phyloP scores from a whole-genome alignment of 140 eudicot species.

The Cichorium intybus region DNA sequence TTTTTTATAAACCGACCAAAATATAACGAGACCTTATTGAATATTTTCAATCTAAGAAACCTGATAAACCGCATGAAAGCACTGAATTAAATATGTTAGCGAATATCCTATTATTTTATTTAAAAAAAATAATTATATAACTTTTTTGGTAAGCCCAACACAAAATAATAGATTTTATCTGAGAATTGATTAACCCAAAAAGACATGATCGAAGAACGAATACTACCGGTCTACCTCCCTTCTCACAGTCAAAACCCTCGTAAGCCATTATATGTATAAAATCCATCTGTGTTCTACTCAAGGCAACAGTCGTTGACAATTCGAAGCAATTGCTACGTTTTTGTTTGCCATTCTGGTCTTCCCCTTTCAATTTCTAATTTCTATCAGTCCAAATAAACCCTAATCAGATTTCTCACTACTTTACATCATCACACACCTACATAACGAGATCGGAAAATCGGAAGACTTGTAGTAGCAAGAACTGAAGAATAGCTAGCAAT shows the following conservation, averaged over 20 bases:
- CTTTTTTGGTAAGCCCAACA: no score
- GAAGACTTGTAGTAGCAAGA: not conserved
- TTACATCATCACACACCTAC: not conserved
- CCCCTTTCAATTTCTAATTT: not conserved
- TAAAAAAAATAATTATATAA: no score
- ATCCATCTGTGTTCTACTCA: not conserved
- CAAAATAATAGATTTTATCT: no score
- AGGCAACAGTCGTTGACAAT: not conserved
- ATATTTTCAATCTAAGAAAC: no score
- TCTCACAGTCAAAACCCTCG: not conserved
- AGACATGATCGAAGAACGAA: no score
- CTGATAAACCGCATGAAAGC: no score
- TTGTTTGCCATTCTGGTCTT: not conserved
- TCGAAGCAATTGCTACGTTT: not conserved
- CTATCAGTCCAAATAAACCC: slow-evolving; percentile 10
- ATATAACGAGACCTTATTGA: no score
- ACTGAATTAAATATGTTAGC: no score
- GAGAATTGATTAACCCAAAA: no score
- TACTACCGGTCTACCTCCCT: not conserved
- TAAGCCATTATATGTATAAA: not conserved
- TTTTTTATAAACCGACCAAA: no score
- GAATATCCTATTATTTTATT: no score
- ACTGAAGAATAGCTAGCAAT: not conserved
- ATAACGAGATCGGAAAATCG: not conserved
- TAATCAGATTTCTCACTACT: not conserved